Evolutionary conservation across 257 asterid genomes (phyloP), one percentile per base, ranked within the genome.

Genomic region (Fraxinus excelsior): DNA sequence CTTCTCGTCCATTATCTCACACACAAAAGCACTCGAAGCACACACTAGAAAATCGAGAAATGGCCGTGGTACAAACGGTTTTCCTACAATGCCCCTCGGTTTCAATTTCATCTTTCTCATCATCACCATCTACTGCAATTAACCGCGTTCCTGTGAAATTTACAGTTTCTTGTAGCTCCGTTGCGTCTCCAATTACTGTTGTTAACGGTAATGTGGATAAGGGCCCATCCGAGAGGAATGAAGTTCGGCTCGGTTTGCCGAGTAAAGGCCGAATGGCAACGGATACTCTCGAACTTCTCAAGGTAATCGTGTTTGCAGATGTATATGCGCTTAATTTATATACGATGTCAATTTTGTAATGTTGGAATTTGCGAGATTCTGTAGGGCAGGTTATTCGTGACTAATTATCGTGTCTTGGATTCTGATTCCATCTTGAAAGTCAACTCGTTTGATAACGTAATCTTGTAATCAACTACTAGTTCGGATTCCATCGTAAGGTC

Each of bases 241-340:
- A 89, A 78, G 88, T 96, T 82, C 97, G 99, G 32, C 88, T 96
- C 26, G 99, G 99, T 10, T 83, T 96, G 88, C 99, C 99, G 40
- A 96, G 99, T 76, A 96, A 96, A 87, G 99, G 99, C 53, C 90
- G 99, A 72, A 91, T 96, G 98, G 98, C 99, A 4, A 51, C 91
- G 9, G 98, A 96, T 58, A 87, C 97, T 76, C 92, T 95, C 32
- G 94, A 93, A 77, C 96, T 95, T 79, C 97, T 95, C 74, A 91
- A 88, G 94, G 99, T 95, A 83, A 69, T 65, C 40, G 0, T 49
- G 2, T 3, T 5, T 37, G 9, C 35, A 4, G 58, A 1, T 56
- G 31, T 21, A 10, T 11, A 26, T 12, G 12, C 51, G 49, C 49
- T 40, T 40, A 40, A n/a, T 14, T 12, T 21, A 19, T 70, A 29